Evolutionary conservation across 78 protist genomes (phyloP).

Genomic region (Dictyostelium firmibasis): DNA sequence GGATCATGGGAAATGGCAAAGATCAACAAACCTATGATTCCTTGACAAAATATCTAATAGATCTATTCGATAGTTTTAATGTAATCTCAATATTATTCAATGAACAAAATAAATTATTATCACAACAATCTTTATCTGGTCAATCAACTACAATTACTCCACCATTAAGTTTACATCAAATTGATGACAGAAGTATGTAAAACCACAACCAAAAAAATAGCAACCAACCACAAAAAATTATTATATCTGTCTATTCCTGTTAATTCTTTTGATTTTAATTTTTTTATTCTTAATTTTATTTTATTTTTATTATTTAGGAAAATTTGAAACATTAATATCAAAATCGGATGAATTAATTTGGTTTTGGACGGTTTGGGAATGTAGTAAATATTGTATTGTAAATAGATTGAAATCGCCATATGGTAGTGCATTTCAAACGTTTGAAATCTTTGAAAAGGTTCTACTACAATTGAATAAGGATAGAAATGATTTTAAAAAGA

Average conservation of each 20-base stretch:
- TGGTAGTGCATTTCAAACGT: conserved; percentile 52
- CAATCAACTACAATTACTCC: not conserved
- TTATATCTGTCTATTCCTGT: not conserved
- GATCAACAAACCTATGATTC: not conserved
- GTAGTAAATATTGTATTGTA: conserved; percentile 45
- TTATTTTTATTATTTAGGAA: not conserved
- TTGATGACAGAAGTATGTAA: not conserved
- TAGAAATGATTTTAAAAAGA: conserved; percentile 28
- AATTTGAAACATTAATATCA: conserved; percentile 10
- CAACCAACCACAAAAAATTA: too few relatives aligned
- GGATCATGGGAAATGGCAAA: not conserved
- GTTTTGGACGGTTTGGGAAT: conserved; percentile 72
- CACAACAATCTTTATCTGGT: not conserved
- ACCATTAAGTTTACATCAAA: not conserved
- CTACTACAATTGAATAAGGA: conserved; percentile 37
- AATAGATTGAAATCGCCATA: conserved; percentile 60
- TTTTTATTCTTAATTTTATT: too few relatives aligned
- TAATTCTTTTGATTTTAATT: not conserved
- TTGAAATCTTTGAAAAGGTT: conserved; percentile 42
- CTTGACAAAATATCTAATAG: not conserved
- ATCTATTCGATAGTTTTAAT: conserved; percentile 14
- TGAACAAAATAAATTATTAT: not conserved
- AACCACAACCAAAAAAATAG: too few relatives aligned
- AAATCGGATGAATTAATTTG: conserved; percentile 51
- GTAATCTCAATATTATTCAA: not conserved